Evolutionary conservation across 1,284 basidiomycete genomes (phyloP).

Genomic region (Wolfiporia cocos): DNA sequence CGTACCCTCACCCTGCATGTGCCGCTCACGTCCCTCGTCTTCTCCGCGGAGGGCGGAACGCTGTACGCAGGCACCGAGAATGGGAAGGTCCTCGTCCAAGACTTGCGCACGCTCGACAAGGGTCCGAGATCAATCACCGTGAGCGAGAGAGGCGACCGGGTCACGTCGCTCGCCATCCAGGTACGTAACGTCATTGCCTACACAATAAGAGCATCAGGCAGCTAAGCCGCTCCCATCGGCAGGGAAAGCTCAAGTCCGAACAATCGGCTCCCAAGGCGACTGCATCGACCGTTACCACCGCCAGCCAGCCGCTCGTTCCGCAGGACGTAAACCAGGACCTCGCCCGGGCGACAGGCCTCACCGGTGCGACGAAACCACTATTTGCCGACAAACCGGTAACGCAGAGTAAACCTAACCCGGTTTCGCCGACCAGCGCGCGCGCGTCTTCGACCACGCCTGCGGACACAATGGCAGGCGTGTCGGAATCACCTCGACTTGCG

Average conservation of each 20-base stretch:
- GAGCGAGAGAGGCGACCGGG: constrained; percentile 37
- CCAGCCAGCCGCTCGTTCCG: constrained; percentile 17
- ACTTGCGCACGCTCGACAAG: constrained; percentile 59
- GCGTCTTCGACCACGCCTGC: too few species aligned
- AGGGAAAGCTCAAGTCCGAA: constrained; percentile 23
- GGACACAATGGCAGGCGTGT: too few species aligned
- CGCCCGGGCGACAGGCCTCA: constrained; percentile 5
- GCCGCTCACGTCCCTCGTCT: constrained; percentile 49
- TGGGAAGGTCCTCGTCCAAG: constrained; percentile 55
- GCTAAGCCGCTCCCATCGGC: not conserved
- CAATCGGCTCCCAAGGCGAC: constrained; percentile 16
- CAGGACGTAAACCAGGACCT: constrained; percentile 20
- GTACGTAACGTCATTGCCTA: constrained; percentile 27
- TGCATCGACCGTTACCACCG: constrained; percentile 1
- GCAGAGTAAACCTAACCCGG: constrained; percentile 9
- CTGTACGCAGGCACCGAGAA: constrained; percentile 58
- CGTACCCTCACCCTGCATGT: constrained; percentile 46
- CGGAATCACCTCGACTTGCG: constrained; percentile 11
- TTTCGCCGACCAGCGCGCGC: too few species aligned
- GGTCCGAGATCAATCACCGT: constrained; percentile 46
- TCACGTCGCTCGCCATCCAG: constrained; percentile 52
- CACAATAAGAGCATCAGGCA: too few species aligned
- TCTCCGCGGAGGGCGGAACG: constrained; percentile 61
- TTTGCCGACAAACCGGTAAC: not conserved
- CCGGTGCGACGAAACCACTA: constrained; percentile 1